A percentile compares a stretch with the other conserved stretches of the same genome.
phyloP scores from a whole-genome alignment of 2,329 filamentous ascomycete species.

The Xylaria sp. region DNA sequence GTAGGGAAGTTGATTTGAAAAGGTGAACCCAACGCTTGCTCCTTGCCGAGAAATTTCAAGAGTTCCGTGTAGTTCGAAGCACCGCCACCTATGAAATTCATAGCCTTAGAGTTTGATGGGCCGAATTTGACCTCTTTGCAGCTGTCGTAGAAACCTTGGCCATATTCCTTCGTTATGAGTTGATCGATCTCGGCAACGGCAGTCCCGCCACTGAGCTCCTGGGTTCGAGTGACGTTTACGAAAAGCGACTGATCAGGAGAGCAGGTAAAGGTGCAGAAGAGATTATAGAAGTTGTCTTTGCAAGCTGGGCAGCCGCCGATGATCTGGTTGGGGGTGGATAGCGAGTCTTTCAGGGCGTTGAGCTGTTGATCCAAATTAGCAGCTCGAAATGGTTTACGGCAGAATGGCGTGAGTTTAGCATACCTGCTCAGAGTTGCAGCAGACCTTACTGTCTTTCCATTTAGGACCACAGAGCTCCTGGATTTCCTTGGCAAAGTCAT shows the following conservation, averaged over 20 bases:
- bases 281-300: slow-evolving; percentile 98
- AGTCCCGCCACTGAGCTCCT: slow-evolving; percentile 66
- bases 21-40: slow-evolving; percentile 90
- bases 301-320: slow-evolving; percentile 96
- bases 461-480: slow-evolving; percentile 87
- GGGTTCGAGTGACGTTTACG: slow-evolving; percentile 86
- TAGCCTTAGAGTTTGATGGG: slow-evolving; percentile 90
- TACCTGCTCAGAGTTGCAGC: slow-evolving; percentile 85
- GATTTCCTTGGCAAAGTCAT: slow-evolving; percentile 78
- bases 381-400: slow-evolving; percentile 17
- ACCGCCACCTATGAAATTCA: slow-evolving; percentile 95
- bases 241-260: slow-evolving; percentile 97
- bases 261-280: slow-evolving; percentile 98
- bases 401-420: slow-evolving; percentile 28
- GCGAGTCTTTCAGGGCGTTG: slow-evolving; percentile 81
- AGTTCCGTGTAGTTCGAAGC: slow-evolving; percentile 90
- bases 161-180: slow-evolving; percentile 85
- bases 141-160: slow-evolving; percentile 90
- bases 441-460: slow-evolving; percentile 86
- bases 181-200: slow-evolving; percentile 91
- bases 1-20: slow-evolving; percentile 97
- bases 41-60: slow-evolving; percentile 91
- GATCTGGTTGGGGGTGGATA: slow-evolving; percentile 87
- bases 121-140: slow-evolving; percentile 99
- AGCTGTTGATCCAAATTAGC: slow-evolving; percentile 63